Conservation (phyloP, 148 eudicot genomes). For the Rheum nobile region DNA sequence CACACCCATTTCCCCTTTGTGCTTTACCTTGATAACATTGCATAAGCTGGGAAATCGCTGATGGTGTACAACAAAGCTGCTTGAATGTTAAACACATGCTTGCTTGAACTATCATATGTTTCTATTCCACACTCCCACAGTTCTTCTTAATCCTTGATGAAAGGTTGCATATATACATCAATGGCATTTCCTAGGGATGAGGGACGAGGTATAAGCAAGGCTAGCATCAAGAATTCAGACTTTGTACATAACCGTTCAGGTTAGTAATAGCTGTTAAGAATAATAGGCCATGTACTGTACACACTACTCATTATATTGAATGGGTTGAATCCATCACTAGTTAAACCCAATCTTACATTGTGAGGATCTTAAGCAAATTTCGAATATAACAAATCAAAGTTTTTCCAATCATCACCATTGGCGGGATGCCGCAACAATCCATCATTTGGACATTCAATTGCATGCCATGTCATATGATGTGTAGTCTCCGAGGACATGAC, state of each 20-base stretch:
- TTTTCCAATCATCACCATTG: conserved; percentile 17
- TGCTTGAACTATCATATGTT: background rate
- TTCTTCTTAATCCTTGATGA: background rate
- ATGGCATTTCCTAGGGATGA: conserved; percentile 12
- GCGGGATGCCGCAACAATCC: conserved; percentile 8
- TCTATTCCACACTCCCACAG: background rate
- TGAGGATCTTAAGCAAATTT: background rate
- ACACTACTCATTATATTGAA: conserved; percentile 4
- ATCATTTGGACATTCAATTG: background rate
- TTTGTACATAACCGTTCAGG: conserved; percentile 14
- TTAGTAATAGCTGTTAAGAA: conserved; percentile 11
- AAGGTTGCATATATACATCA: background rate
- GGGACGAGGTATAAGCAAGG: conserved; percentile 14
- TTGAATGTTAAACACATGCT: background rate
- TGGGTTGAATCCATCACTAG: conserved; percentile 20
- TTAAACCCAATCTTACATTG: conserved; percentile 17
- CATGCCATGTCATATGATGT: conserved; percentile 11
- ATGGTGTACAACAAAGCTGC: background rate
- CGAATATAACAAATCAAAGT: too few relatives aligned
- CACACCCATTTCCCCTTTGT: too few relatives aligned
- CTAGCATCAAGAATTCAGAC: conserved; percentile 12
- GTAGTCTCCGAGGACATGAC: conserved; percentile 6
- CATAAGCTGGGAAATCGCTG: background rate
- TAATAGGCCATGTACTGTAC: conserved; percentile 20
- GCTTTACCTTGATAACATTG: too few relatives aligned